phyloP scores from a whole-genome alignment of 192 early-diverging fungal species.

The Phlyctochytrium bullatum region DNA sequence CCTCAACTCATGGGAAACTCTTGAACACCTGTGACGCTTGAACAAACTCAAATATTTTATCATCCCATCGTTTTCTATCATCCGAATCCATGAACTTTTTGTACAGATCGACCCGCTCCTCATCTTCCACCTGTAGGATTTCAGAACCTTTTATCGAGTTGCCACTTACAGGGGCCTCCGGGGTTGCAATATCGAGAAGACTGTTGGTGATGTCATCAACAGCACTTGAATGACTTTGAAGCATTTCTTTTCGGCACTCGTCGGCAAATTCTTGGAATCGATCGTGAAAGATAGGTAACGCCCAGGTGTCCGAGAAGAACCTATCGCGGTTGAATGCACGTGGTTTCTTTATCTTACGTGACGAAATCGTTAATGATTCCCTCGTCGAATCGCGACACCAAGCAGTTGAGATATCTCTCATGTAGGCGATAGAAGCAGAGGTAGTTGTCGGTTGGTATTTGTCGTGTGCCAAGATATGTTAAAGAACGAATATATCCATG shows the following conservation, averaged over 20 bases:
- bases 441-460: constrained; percentile 45
- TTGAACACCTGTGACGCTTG: constrained; percentile 15
- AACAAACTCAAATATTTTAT: constrained; percentile 40
- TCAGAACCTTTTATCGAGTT: constrained; percentile 5
- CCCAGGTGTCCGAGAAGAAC: constrained; percentile 52
- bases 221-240: constrained; percentile 21
- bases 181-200: constrained; percentile 26
- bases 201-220: constrained; percentile 33
- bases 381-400: constrained; percentile 53
- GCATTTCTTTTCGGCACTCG: constrained; percentile 22
- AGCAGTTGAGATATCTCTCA: constrained; percentile 50
- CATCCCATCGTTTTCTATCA: constrained; percentile 37
- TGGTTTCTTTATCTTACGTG: constrained; percentile 23
- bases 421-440: constrained; percentile 46
- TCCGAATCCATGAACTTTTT: constrained; percentile 40
- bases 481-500: constrained; percentile 46
- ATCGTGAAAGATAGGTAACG: constrained; percentile 52
- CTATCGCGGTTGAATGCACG: constrained; percentile 15
- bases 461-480: constrained; percentile 40
- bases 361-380: constrained; percentile 54
- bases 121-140: constrained; percentile 28
- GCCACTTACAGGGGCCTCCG: constrained; percentile 20
- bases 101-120: constrained; percentile 42
- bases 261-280: constrained; percentile 40
- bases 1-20: neutral